These are phyloP conservation scores for Hura crepitans DNA, from an alignment of 441 rosid genomes.

Conservation along the genomic window DNA sequence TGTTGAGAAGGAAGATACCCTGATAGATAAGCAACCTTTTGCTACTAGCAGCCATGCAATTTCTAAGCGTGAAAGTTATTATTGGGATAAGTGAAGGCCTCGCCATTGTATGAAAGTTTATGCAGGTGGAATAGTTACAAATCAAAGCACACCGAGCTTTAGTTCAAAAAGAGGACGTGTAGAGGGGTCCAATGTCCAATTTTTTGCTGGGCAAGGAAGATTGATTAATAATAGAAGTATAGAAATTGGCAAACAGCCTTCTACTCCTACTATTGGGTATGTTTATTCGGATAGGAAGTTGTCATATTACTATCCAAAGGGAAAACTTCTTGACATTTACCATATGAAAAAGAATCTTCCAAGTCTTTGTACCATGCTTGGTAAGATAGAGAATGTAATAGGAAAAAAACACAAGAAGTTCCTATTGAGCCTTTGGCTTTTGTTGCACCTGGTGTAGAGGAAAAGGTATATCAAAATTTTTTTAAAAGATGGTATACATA, in stretches of 20 bases:
- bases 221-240: slow-evolving; percentile 23
- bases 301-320: slow-evolving; percentile 62
- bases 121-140: slow-evolving; percentile 26
- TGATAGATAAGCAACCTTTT: slow-evolving; percentile 42
- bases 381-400: slow-evolving; percentile 46
- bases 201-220: slow-evolving; percentile 76
- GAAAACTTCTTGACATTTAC: slow-evolving; percentile 80
- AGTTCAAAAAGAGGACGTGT: slow-evolving; percentile 64
- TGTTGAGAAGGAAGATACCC: slow-evolving; percentile 52
- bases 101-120: slow-evolving; percentile 45
- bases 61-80: slow-evolving; percentile 62
- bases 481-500: neutral
- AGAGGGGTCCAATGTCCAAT: slow-evolving; percentile 54
- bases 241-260: slow-evolving; percentile 31
- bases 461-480: slow-evolving; percentile 43
- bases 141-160: slow-evolving; percentile 53
- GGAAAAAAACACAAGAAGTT: slow-evolving; percentile 40
- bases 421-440: slow-evolving; percentile 65
- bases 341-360: slow-evolving; percentile 47
- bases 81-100: slow-evolving; percentile 96
- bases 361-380: slow-evolving; percentile 36
- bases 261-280: slow-evolving; percentile 29
- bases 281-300: slow-evolving; percentile 26
- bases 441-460: slow-evolving; percentile 60
- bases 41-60: slow-evolving; percentile 38